Conservation (phyloP, 192 early-diverging fungal genomes). For the Backusella sp. region DNA sequence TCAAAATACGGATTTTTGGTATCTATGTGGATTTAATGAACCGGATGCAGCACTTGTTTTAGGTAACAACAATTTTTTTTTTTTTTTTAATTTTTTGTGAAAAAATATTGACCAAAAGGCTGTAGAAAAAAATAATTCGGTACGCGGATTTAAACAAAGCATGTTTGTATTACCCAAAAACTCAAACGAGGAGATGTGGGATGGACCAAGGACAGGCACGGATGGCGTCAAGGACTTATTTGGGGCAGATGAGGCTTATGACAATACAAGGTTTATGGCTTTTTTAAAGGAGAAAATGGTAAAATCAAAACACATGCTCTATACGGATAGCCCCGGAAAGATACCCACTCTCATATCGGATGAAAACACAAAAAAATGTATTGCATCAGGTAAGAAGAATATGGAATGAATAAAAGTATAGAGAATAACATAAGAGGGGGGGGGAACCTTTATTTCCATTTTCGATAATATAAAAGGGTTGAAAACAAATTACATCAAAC, state of each 20-base stretch:
- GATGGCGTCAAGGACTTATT: slow-evolving; percentile 74
- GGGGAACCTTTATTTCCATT: not conserved
- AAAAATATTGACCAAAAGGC: no score
- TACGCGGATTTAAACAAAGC: slow-evolving; percentile 72
- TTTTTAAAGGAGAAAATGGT: slow-evolving; percentile 19
- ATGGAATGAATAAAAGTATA: not conserved
- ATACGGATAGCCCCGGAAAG: slow-evolving; percentile 23
- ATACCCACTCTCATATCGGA: slow-evolving; percentile 18
- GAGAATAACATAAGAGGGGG: not conserved
- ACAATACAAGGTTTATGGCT: slow-evolving; percentile 21
- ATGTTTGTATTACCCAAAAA: slow-evolving; percentile 87
- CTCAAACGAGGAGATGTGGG: slow-evolving; percentile 82
- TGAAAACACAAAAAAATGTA: slow-evolving; percentile 5
- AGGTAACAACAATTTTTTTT: slow-evolving; percentile 40
- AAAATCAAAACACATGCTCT: slow-evolving; percentile 26
- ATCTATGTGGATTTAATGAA: slow-evolving; percentile 88
- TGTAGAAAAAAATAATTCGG: slow-evolving; percentile 48
- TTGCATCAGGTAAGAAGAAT: slow-evolving; percentile 17
- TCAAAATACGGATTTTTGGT: slow-evolving; percentile 90
- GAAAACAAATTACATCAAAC: slow-evolving; percentile 25
- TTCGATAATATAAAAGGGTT: slow-evolving; percentile 10
- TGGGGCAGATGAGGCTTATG: slow-evolving; percentile 72
- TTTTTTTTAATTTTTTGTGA: not conserved
- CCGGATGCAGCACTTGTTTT: slow-evolving; percentile 78
- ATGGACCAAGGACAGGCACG: slow-evolving; percentile 84